Evolutionary conservation across 495 filamentous ascomycete species (phyloP), one percentile per base, ranked within the genome.

Genomic region (Tuber magnatum): DNA sequence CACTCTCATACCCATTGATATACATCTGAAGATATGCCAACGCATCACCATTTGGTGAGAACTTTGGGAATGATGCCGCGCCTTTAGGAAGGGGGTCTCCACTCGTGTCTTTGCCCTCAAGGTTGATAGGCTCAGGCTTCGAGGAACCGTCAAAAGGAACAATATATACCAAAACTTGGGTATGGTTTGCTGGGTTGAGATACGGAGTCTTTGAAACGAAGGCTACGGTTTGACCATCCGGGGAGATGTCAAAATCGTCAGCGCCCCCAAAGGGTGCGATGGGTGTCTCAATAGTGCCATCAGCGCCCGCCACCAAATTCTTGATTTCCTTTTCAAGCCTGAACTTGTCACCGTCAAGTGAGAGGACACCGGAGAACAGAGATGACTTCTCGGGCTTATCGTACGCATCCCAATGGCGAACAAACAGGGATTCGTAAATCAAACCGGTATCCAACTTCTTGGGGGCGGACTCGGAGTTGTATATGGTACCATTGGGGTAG

Each of bases 181-280:
- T 97, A 84, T 95, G 90, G 20, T 89, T 87, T 0, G 94, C 94
- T 7, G 90, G 89, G 77, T 93, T 89, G 6, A 95, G 81, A 10
- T 87, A 86, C 0, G 94, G 94, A 80, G 96, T 93, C 79, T 93
- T 96, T 0, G 94, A 90, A 42, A 96, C 89, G 83, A 97, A 97
- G 2, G 92, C 89, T 74, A 97, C 86, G 22, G 75, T 81, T 44
- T 76, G 83, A 3, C 88, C 88, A 72, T 81, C 84, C 61, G 84
- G 82, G 69, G 85, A 84, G 74, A 89, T 87, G 77, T 88, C 89
- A 73, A 86, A 92, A 81, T 91, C 88, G 42, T 84, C 84, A 38
- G 86, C 79, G 46, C 86, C 85, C 18, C 86, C 86, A 80, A 92
- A 87, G 0, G 88, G 86, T 69, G 88, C 83, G 12, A 89, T 87